Base-by-base conservation (phyloP, 768 basidiomycete genomes). In the Lentinula sp. region DNA sequence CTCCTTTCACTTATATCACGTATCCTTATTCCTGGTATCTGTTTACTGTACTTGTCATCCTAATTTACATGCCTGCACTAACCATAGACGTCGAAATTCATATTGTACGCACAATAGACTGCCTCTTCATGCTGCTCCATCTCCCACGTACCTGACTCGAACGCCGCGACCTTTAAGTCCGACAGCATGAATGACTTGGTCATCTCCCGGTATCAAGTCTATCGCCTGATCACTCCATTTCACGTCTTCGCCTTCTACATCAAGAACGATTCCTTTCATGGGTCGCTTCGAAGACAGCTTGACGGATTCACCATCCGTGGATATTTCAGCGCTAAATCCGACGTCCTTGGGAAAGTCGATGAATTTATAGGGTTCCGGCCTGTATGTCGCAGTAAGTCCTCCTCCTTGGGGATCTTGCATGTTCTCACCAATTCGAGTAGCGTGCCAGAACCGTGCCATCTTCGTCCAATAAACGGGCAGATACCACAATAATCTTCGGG, bases 311-410 rank as follows among this genome's bases (percentile, higher is more conserved):
- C 86, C 85, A 62, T 88, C 84, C 12, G 70, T 59, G 37, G 70
- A 72, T 6, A 83, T 76, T 9, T 67, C 72, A 63, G 86, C 79
- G 59, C 77, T 73, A 58, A 97, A 79, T 12, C 83, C 85, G 55
- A 90, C 70, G 57, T 83, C 81, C 59, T 78, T 72, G 37, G 93
- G 92, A 79, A 95, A 95, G 58, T 82, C 75, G 72, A 97, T 86
- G 74, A 85, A 95, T 73, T 97, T 97, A 80, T 88, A 97, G 16
- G 95, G 95, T 72, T 95, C 93, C 12, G 94, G 94, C 95, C 95
- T 95, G 68, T 41, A 66, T 49, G 57, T 62, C 45, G 36, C 60
- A 53, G 20, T 51, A 51, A 7, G 60, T 20, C 23, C 16, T 23
- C 32, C 6, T 32, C 18, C n/a, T 20, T 8, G 3, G 18, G 15